Evolutionary conservation across 2,329 filamentous ascomycete species (phyloP).

Genomic region (Aureobasidium mangrovei): DNA sequence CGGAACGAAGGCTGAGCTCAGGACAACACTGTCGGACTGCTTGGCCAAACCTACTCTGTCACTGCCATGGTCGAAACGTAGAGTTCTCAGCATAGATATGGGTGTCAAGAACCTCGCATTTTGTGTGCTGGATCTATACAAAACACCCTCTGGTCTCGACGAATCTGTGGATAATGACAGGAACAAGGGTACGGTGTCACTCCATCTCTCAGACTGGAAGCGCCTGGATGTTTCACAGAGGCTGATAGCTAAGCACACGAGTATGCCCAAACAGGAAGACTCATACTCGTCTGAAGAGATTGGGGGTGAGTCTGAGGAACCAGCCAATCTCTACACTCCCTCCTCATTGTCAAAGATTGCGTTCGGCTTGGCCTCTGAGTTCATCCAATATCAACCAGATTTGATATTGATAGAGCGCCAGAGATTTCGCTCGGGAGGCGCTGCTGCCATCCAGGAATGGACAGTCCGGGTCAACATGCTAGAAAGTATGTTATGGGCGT

Average conservation of each 20-base stretch:
- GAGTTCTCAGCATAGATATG: conserved; percentile 73
- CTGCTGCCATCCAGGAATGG: conserved; percentile 65
- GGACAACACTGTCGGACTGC: conserved; percentile 36
- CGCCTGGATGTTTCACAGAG: conserved; percentile 24
- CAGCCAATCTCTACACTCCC: conserved; percentile 32
- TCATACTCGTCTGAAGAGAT: not conserved
- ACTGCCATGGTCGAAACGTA: not conserved
- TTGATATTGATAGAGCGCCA: conserved; percentile 63
- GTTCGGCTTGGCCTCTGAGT: conserved; percentile 43
- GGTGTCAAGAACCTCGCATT: conserved; percentile 74
- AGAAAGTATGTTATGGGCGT: conserved; percentile 71
- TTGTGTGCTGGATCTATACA: conserved; percentile 41
- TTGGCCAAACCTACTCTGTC: conserved; percentile 27
- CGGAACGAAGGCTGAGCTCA: conserved; percentile 51
- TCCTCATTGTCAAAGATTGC: conserved; percentile 46
- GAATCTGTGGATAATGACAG: not conserved
- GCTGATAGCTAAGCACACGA: not conserved
- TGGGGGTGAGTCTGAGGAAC: not conserved
- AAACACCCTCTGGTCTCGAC: conserved; percentile 9
- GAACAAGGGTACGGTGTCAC: not conserved
- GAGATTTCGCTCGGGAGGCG: conserved; percentile 55
- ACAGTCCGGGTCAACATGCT: conserved; percentile 73
- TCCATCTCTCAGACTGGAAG: conserved; percentile 30
- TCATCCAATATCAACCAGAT: conserved; percentile 50
- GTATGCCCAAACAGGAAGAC: not conserved